phyloP scores from a whole-genome alignment of 73 alveolate genomes.

The Paramecium sonneborni region DNA sequence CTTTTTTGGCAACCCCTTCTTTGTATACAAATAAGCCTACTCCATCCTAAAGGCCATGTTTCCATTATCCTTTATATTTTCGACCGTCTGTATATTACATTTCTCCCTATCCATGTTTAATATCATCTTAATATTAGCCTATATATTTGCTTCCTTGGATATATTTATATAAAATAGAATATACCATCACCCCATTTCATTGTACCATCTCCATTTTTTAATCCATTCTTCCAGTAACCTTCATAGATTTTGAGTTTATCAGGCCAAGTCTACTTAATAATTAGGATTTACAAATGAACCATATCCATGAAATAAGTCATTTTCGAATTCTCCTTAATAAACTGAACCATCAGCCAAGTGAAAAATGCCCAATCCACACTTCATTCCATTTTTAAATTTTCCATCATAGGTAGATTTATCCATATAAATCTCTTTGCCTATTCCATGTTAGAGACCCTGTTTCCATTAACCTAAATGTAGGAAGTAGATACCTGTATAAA shows the following conservation, averaged over 20 bases:
- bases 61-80: constrained; percentile 21
- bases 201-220: constrained; percentile 50
- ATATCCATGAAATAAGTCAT: constrained; percentile 60
- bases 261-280: background rate
- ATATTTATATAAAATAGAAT: background rate
- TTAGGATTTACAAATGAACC: constrained; percentile 52
- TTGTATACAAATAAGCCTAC: constrained; percentile 13
- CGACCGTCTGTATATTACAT: constrained; percentile 9
- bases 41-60: background rate
- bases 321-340: constrained; percentile 15
- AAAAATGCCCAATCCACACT: constrained; percentile 46
- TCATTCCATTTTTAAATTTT: constrained; percentile 10
- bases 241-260: constrained; percentile 8
- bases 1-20: background rate
- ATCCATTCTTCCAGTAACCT: constrained; percentile 64
- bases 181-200: constrained; percentile 42
- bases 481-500: background rate
- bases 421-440: background rate
- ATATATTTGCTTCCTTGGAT: background rate
- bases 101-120: constrained; percentile 42
- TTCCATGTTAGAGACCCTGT: background rate
- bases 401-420: constrained; percentile 51
- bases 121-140: background rate
- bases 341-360: constrained; percentile 39
- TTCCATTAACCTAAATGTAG: background rate